These are phyloP conservation scores for Sporisorium reilianum DNA, from an alignment of 1,284 basidiomycete genomes.

Conservation along the genomic window DNA sequence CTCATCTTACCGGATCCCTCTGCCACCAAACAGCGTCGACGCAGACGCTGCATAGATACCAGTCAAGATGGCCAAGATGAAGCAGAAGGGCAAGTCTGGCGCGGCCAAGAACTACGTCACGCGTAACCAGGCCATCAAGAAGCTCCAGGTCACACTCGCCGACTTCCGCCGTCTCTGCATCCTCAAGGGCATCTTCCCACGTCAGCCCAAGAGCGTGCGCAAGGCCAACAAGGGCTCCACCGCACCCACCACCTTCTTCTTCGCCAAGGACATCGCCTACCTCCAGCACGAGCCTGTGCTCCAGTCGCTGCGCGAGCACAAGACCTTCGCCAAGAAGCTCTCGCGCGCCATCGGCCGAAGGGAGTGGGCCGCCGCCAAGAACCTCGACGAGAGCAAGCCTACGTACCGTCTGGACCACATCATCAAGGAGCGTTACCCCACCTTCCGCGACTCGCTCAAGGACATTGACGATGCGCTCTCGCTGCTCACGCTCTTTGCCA, in stretches of 20 bases:
- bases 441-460: slow-evolving; percentile 92
- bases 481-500: slow-evolving; percentile 86
- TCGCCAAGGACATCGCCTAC: slow-evolving; percentile 97
- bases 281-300: slow-evolving; percentile 96
- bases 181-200: slow-evolving; percentile 97
- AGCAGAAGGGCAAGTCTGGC: slow-evolving; percentile 80
- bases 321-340: slow-evolving; percentile 97
- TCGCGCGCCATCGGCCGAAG: slow-evolving; percentile 90
- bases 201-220: slow-evolving; percentile 91
- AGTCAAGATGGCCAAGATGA: slow-evolving; percentile 83
- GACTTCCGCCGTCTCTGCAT: slow-evolving; percentile 98
- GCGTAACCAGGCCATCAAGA: slow-evolving; percentile 77
- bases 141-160: slow-evolving; percentile 92
- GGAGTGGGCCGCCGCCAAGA: slow-evolving; percentile 96
- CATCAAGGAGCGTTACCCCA: slow-evolving; percentile 98
- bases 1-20: neutral
- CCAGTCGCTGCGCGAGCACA: slow-evolving; percentile 95
- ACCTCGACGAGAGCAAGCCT: slow-evolving; percentile 85
- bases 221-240: slow-evolving; percentile 97
- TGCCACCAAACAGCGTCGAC: slow-evolving; percentile 11
- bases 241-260: slow-evolving; percentile 97
- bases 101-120: slow-evolving; percentile 82
- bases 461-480: slow-evolving; percentile 98
- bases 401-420: slow-evolving; percentile 85
- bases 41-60: slow-evolving; percentile 4